phyloP scores from a whole-genome alignment of 2,329 filamentous ascomycete species.

The Akanthomyces muscarius region DNA sequence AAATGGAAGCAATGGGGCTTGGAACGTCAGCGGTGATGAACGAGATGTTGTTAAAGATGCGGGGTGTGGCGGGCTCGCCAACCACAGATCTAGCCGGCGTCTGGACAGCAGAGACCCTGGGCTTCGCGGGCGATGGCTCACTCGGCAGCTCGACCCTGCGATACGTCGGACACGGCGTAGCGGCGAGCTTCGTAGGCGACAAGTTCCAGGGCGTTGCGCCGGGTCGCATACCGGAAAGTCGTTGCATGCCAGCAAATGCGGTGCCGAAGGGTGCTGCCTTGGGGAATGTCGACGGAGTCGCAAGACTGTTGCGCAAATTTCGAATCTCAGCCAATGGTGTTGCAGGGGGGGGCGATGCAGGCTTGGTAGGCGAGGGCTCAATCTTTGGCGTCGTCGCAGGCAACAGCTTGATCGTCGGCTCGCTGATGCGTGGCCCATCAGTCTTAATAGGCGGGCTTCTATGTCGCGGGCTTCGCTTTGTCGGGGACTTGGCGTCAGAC shows the following conservation, averaged over 20 bases:
- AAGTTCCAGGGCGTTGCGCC: not conserved
- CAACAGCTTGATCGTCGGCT: conserved; percentile 28
- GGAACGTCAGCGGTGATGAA: not conserved
- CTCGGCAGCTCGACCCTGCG: not conserved
- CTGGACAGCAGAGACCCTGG: not conserved
- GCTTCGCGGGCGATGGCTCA: conserved; percentile 3
- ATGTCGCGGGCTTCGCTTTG: conserved; percentile 28
- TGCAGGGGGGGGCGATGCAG: conserved; percentile 24
- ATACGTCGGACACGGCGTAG: conserved; percentile 11
- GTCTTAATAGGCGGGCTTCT: conserved; percentile 26
- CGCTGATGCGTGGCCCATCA: conserved; percentile 26
- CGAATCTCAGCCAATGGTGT: conserved; percentile 23
- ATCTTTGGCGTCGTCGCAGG: conserved; percentile 25
- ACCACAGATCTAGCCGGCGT: not conserved
- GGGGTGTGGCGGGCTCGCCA: conserved; percentile 1
- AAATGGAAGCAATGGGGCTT: conserved; percentile 7
- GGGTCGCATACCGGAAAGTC: conserved; percentile 1
- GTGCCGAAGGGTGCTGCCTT: conserved; percentile 4
- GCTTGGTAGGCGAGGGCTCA: conserved; percentile 31
- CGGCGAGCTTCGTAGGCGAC: not conserved
- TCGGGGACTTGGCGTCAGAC: conserved; percentile 29
- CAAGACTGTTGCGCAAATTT: not conserved
- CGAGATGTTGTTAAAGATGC: conserved; percentile 4
- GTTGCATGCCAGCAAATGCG: conserved; percentile 13
- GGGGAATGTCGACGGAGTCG: conserved; percentile 13